Percentiles rank a stretch among this genome's conserved stretches.
phyloP scores from a whole-genome alignment of 495 filamentous ascomycete species.

The Neurospora hispaniola region DNA sequence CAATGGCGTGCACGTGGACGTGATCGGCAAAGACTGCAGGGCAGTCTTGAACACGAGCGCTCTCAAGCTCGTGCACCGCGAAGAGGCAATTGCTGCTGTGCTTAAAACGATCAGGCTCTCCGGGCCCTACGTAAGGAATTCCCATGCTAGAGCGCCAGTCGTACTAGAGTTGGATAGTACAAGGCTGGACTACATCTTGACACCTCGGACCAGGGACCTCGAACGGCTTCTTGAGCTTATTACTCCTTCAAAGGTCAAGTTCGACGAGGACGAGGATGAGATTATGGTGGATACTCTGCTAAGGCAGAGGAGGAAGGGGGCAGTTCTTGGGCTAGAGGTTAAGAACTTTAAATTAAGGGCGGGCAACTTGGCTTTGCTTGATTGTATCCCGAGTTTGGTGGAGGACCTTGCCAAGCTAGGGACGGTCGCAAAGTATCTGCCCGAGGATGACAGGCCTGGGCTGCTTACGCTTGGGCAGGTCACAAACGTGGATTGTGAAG shows the following conservation, averaged over 20 bases:
- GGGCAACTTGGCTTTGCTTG: conserved; percentile 47
- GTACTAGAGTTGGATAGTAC: conserved; percentile 46
- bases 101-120: conserved; percentile 64
- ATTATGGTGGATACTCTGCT: conserved; percentile 89
- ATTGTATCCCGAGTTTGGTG: conserved; percentile 54
- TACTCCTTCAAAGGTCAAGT: conserved; percentile 84
- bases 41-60: conserved; percentile 67
- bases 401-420: conserved; percentile 73
- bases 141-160: conserved; percentile 40
- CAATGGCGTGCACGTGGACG: conserved; percentile 60
- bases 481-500: conserved; percentile 44
- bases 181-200: conserved; percentile 60
- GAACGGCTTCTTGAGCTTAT: conserved; percentile 74
- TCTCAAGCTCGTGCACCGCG: conserved; percentile 64
- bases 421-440: conserved; percentile 86
- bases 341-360: conserved; percentile 48
- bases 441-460: conserved; percentile 90
- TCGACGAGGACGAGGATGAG: conserved; percentile 77
- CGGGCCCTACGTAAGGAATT: conserved; percentile 52
- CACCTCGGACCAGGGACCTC: conserved; percentile 70
- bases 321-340: conserved; percentile 64
- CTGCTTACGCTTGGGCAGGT: conserved; percentile 65
- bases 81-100: conserved; percentile 54
- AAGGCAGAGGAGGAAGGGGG: conserved; percentile 79
- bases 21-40: conserved; percentile 66